Base-by-base conservation (phyloP, 2,329 filamentous ascomycete species). In the Penicillium hesseltinei region DNA sequence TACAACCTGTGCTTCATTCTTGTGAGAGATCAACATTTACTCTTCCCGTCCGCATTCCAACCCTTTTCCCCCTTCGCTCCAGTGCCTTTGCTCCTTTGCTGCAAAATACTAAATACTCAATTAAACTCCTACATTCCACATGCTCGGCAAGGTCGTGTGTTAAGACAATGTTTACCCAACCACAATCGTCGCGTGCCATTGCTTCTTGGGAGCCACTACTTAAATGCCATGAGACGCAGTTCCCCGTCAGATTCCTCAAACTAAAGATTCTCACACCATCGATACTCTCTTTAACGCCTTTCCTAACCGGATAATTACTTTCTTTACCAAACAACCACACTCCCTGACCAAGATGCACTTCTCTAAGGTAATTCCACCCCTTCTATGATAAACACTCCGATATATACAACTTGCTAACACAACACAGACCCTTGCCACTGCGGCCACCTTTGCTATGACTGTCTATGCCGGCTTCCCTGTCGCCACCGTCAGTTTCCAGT, bases 261-360 rank as follows among this genome's bases (percentile, higher is more conserved):
- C 9, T n/a, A 44, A 44, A 6, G 29, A 44, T n/a, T 29, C 31
- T 42, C 38, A 31, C 36, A 59, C 55, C 35, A 49, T 38, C 51
- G 46, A 57, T 43, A 55, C 53, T 44, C 23, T 55, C 48, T 35
- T 46, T 46, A 27, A 56, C 48, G 47, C 36, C 42, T 27, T 53
- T 36, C 42, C 21, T 45, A 46, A 11, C 49, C 42, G 46, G 31
- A 42, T 10, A 47, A 29, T 29, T 8, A 35, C 35, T 46, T 33
- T 46, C 29, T 13, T 47, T 25, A 17, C 17, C 11, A 17, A 6
- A 31, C 3, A 40, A 35, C 36, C 27, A 44, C 46, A 40, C 45
- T 44, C 33, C 36, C 29, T 33, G 35, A 51, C 19, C 59, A 66
- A 56, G n/a, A 67, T 67, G 65, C 53, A 62, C 25, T 65, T 67